phyloP scores from a whole-genome alignment of 2,329 filamentous ascomycete species.

The Periconia sp. region DNA sequence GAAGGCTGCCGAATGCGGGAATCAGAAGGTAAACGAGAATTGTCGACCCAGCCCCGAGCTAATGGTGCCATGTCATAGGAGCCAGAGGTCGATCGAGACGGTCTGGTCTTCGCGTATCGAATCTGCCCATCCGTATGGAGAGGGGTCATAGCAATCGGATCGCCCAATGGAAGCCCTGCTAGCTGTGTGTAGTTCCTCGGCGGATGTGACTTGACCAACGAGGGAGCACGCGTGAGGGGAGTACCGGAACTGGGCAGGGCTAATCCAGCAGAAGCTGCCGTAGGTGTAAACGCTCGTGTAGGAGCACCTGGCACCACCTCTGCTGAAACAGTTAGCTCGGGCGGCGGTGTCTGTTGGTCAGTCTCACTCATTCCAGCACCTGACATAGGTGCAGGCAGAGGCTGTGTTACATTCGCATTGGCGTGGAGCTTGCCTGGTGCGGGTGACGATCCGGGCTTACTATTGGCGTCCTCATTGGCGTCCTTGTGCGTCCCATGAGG shows the following conservation, averaged over 20 bases:
- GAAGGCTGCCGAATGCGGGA: conserved; percentile 20
- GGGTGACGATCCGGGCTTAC: neutral
- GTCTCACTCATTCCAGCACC: conserved; percentile 8
- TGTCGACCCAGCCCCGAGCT: conserved; percentile 22
- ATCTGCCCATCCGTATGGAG: conserved; percentile 13
- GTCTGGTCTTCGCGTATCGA: conserved; percentile 16
- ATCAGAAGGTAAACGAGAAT: conserved; percentile 17
- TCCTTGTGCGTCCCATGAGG: neutral
- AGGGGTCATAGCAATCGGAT: conserved; percentile 7
- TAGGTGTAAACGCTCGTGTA: neutral
- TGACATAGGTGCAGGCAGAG: neutral
- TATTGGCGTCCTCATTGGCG: neutral
- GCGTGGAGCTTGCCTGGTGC: neutral
- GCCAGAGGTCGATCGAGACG: conserved; percentile 14
- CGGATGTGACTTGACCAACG: neutral
- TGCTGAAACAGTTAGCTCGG: too few relatives aligned
- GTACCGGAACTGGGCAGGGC: too few relatives aligned
- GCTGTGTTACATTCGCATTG: neutral
- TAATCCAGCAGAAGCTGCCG: neutral
- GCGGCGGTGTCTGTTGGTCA: too few relatives aligned
- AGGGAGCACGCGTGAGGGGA: neutral
- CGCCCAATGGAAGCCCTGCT: conserved; percentile 4
- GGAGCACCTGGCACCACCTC: too few relatives aligned
- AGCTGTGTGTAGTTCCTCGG: conserved; percentile 1
- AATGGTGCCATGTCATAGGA: conserved; percentile 11